Percentiles rank a stretch among this genome's conserved stretches.
Evolutionary conservation across 179 eudicot genomes (phyloP).

Genomic region (Heliamphora pulchella): DNA sequence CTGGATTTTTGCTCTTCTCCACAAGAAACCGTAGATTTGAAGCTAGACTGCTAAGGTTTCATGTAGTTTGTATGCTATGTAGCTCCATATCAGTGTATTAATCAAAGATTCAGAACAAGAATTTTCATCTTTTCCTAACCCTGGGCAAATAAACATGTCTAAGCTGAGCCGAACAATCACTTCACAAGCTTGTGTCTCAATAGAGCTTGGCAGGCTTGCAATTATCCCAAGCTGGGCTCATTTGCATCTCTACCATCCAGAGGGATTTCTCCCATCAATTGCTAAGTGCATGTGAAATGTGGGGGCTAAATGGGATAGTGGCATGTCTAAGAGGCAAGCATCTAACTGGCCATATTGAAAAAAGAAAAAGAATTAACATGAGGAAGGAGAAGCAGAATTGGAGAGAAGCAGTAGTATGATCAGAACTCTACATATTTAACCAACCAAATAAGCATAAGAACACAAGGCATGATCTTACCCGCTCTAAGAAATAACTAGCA

Average conservation of each 20-base stretch:
- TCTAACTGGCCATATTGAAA: background rate
- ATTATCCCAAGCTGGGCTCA: background rate
- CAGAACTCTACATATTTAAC: slow-evolving; percentile 5
- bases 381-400: background rate
- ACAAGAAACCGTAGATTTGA: background rate
- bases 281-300: background rate
- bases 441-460: background rate
- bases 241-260: background rate
- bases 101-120: background rate
- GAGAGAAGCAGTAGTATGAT: background rate
- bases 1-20: background rate
- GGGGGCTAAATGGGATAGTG: background rate
- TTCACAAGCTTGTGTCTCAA: background rate
- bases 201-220: background rate
- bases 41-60: background rate
- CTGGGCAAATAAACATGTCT: background rate
- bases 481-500: slow-evolving; percentile 84
- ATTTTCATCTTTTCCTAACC: background rate
- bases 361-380: background rate
- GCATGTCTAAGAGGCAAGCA: background rate
- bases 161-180: background rate
- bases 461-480: slow-evolving; percentile 40
- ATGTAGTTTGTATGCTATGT: background rate
- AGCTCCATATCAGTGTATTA: background rate
- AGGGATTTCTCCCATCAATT: background rate